phyloP scores from a whole-genome alignment of 805 yeast species.

The Teunomyces lycoperdinae region DNA sequence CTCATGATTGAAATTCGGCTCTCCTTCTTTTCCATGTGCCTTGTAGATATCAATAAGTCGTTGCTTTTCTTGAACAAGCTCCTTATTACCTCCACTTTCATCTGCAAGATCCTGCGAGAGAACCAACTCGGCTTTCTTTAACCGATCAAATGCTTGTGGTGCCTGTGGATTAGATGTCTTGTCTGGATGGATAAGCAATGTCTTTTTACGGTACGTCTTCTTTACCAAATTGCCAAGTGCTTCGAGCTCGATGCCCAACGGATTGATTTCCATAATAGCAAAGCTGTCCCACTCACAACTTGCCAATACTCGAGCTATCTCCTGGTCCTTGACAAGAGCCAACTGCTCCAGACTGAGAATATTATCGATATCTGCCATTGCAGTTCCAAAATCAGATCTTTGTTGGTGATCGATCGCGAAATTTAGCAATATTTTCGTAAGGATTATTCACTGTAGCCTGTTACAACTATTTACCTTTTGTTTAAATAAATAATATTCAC shows the following conservation, averaged over 20 bases:
- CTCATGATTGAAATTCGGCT: conserved; percentile 1
- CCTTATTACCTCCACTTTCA: conserved; percentile 10
- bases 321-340: conserved; percentile 42
- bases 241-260: conserved; percentile 32
- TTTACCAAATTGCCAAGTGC: conserved; percentile 39
- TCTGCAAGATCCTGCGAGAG: conserved; percentile 17
- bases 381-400: too few relatives aligned
- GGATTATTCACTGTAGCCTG: too few relatives aligned
- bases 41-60: conserved; percentile 29
- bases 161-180: conserved; percentile 55
- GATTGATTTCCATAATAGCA: conserved; percentile 46
- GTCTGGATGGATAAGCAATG: conserved; percentile 69
- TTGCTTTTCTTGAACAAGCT: conserved; percentile 14
- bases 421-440: too few relatives aligned
- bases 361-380: background rate
- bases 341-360: conserved; percentile 19
- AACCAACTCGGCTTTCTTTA: conserved; percentile 51
- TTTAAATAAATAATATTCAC: too few relatives aligned
- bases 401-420: too few relatives aligned
- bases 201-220: conserved; percentile 52
- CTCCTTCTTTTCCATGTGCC: conserved; percentile 4
- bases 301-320: conserved; percentile 51
- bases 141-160: conserved; percentile 58
- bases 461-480: too few relatives aligned
- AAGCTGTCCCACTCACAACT: conserved; percentile 53